Percentiles rank a stretch among this genome's conserved stretches.
phyloP scores from a whole-genome alignment of 2,329 filamentous ascomycete genomes.

The Diaporthe humulicola region DNA sequence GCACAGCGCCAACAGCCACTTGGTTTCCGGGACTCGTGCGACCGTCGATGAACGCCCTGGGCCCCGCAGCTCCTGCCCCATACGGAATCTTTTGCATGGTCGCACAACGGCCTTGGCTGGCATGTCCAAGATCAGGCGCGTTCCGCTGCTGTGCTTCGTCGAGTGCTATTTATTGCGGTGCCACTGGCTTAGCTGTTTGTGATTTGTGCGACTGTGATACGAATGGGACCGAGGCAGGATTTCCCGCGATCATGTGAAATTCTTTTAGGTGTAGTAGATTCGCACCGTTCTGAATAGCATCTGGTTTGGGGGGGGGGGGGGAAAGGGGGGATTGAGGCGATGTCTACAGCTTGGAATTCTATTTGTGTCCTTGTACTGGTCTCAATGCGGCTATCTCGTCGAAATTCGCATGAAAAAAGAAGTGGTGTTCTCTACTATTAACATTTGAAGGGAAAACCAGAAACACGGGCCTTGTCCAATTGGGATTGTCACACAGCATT shows the following conservation, averaged over 20 bases:
- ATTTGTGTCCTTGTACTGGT: too few species aligned
- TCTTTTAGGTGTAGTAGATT: neutral
- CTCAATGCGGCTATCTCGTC: neutral
- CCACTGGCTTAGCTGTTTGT: neutral
- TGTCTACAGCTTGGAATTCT: neutral
- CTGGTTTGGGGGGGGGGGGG: neutral
- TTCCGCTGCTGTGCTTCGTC: neutral
- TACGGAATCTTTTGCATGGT: slow-evolving; percentile 5
- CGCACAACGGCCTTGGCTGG: neutral
- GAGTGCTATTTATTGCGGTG: neutral
- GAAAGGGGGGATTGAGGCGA: neutral
- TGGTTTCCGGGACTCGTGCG: slow-evolving; percentile 1
- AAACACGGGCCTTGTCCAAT: too few species aligned
- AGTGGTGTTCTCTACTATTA: too few species aligned
- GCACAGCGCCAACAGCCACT: neutral
- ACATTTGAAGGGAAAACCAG: neutral
- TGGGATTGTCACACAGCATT: neutral
- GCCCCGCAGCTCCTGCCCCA: neutral
- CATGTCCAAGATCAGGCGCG: neutral
- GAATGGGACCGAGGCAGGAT: neutral
- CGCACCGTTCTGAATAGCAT: neutral
- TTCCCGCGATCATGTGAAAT: neutral
- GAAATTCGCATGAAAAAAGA: neutral
- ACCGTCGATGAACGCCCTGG: neutral
- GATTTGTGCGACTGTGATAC: neutral